Percentiles rank a stretch among this genome's conserved stretches.
Conservation (phyloP, 2,329 filamentous ascomycete genomes). For the Cryphonectria radicalis region DNA sequence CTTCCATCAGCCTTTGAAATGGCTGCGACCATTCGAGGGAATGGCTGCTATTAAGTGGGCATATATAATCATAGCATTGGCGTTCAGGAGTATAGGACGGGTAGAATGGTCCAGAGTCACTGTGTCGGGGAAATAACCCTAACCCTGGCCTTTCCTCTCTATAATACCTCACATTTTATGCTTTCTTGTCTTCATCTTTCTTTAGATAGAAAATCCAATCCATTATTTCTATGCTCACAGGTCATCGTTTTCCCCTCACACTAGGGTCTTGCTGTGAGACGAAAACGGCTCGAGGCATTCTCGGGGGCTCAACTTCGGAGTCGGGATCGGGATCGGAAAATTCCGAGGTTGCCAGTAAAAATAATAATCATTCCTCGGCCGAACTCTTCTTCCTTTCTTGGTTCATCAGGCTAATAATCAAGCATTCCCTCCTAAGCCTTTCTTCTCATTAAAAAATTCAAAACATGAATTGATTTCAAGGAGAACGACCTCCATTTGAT, state of each 20-base stretch:
- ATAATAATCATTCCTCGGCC: background rate
- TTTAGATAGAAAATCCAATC: no score
- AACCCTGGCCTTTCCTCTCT: no score
- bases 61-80: no score
- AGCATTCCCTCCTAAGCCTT: background rate
- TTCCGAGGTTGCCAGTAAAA: background rate
- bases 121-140: no score
- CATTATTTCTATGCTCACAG: no score
- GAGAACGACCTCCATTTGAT: background rate
- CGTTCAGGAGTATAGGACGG: background rate
- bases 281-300: background rate
- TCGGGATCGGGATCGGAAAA: conserved; percentile 15
- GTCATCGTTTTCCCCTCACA: no score
- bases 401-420: background rate
- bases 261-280: no score
- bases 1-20: no score
- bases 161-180: no score
- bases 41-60: no score
- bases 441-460: background rate
- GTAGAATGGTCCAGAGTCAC: background rate
- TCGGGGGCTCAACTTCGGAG: background rate
- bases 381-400: background rate
- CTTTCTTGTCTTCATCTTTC: no score
- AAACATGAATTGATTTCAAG: background rate
- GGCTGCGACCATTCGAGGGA: no score